A percentile compares a stretch with the other conserved stretches of the same genome.
Evolutionary conservation across 2,329 filamentous ascomycete genomes (phyloP).

Genomic region (Pseudocercospora pini-densiflorae): DNA sequence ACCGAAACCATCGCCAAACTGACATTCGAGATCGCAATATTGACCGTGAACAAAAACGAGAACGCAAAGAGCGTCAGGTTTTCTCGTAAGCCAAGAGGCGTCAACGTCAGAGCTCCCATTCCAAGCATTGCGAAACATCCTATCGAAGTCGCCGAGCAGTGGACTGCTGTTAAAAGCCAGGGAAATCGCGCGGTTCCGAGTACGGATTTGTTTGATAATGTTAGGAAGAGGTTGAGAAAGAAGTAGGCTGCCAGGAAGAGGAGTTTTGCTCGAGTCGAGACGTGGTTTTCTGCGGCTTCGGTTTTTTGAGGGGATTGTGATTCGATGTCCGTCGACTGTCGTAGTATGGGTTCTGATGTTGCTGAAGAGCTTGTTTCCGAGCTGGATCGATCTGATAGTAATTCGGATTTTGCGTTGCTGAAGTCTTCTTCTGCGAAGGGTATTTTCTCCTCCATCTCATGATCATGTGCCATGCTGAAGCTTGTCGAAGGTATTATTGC

Average conservation of each 20-base stretch:
- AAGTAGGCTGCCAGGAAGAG: constrained; percentile 50
- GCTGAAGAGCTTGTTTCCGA: constrained; percentile 18
- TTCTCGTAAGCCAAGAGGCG: constrained; percentile 57
- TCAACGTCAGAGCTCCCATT: constrained; percentile 58
- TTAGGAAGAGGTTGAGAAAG: constrained; percentile 55
- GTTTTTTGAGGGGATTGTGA: constrained; percentile 9
- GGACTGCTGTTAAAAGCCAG: constrained; percentile 64
- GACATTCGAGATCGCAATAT: constrained; percentile 68
- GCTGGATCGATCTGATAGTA: constrained; percentile 15
- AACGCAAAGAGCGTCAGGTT: constrained; percentile 62
- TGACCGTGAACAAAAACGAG: constrained; percentile 65
- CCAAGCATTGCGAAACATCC: constrained; percentile 60
- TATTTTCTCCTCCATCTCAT: constrained; percentile 14
- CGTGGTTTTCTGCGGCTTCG: constrained; percentile 28
- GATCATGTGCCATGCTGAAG: constrained; percentile 6
- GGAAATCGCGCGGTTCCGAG: constrained; percentile 61
- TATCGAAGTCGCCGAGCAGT: constrained; percentile 61
- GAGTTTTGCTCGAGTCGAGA: constrained; percentile 31
- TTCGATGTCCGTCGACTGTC: constrained; percentile 12
- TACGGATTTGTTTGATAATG: constrained; percentile 65
- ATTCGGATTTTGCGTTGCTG: constrained; percentile 5
- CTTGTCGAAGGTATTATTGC: neutral
- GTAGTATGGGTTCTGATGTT: neutral
- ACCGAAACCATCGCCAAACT: constrained; percentile 66
- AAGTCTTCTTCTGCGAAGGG: neutral